Evolutionary conservation across 140 eudicot genomes (phyloP).

Genomic region (Oenanthe javanica): DNA sequence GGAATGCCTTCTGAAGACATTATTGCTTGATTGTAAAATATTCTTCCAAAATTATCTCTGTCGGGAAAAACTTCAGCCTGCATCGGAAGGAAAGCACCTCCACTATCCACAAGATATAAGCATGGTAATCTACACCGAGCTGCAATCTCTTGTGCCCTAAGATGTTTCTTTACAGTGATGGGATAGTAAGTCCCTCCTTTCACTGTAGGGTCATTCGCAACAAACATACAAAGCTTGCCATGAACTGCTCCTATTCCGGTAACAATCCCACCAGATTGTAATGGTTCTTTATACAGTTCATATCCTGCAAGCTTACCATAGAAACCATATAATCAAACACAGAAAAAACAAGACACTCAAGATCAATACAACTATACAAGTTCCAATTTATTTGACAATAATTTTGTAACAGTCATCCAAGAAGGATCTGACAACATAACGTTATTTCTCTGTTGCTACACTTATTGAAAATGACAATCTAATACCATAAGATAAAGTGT

Average conservation of each 20-base stretch:
- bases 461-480: background rate
- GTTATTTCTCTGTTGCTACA: background rate
- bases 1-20: conserved; percentile 97
- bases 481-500: background rate
- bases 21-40: conserved; percentile 80
- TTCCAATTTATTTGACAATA: background rate
- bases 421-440: background rate
- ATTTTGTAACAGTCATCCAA: background rate
- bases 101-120: conserved; percentile 93
- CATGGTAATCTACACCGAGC: conserved; percentile 88
- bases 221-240: conserved; percentile 87
- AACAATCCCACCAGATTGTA: conserved; percentile 80
- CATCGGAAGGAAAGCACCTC: conserved; percentile 97
- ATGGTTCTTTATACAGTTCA: conserved; percentile 63
- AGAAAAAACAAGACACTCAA: background rate
- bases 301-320: conserved; percentile 82
- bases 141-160: conserved; percentile 96
- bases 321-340: conserved; percentile 12
- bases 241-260: conserved; percentile 95
- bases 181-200: conserved; percentile 95
- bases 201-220: conserved; percentile 97
- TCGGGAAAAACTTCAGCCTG: conserved; percentile 97
- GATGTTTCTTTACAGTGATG: conserved; percentile 81
- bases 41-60: conserved; percentile 89
- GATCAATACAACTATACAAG: background rate